Evolutionary conservation across 257 asterid genomes (phyloP).

Genomic region (Forsythia viridissima): DNA sequence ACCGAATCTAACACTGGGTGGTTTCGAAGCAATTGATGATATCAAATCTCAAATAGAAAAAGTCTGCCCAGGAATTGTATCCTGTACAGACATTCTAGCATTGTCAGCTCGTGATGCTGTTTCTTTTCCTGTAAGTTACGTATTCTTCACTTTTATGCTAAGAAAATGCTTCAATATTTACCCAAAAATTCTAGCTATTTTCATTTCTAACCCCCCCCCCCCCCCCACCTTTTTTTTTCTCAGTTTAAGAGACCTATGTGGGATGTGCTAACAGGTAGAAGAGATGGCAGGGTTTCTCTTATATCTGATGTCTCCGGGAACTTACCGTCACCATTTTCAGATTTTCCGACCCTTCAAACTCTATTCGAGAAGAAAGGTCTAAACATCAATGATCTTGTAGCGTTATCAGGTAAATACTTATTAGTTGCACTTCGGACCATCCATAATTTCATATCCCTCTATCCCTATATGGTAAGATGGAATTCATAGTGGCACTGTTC

Average conservation of each 20-base stretch:
- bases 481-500: too few species aligned
- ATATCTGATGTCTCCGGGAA: conserved; percentile 36
- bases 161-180: too few species aligned
- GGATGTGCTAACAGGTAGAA: conserved; percentile 52
- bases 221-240: not conserved
- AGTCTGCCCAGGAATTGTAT: conserved; percentile 42
- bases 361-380: conserved; percentile 35
- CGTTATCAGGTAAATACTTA: conserved; percentile 46
- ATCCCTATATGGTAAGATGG: too few species aligned
- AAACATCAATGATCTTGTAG: conserved; percentile 41
- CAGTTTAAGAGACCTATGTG: conserved; percentile 37
- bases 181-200: not conserved
- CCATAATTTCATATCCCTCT: too few species aligned
- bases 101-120: conserved; percentile 57
- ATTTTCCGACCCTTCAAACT: conserved; percentile 36
- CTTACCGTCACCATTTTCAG: conserved; percentile 47
- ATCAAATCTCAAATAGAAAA: conserved; percentile 40
- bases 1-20: conserved; percentile 42
- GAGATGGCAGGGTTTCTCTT: conserved; percentile 44
- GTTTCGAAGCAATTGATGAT: conserved; percentile 48
- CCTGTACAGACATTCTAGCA: conserved; percentile 61
- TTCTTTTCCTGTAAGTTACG: conserved; percentile 40
- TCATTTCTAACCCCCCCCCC: not conserved
- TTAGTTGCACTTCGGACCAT: not conserved
- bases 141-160: not conserved